These are phyloP conservation scores for Neurospora crassa DNA, from an alignment of 2,329 filamentous ascomycete genomes.

Conservation along the genomic window DNA sequence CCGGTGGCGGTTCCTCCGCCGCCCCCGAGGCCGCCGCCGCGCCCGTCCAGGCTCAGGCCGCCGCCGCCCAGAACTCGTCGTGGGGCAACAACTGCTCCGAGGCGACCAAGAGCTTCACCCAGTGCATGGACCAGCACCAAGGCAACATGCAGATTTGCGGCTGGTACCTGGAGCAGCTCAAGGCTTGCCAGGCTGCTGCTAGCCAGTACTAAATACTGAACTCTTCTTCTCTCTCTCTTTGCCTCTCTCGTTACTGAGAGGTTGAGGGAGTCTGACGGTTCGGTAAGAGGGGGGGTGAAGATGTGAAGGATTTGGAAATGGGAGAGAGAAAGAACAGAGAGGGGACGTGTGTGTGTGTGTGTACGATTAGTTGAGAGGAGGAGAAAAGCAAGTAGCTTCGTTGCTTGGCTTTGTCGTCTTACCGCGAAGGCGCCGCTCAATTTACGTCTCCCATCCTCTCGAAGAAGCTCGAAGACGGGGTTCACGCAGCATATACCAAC, in stretches of 20 bases:
- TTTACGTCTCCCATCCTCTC: not conserved
- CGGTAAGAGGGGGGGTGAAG: too few species aligned
- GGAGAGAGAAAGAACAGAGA: not conserved
- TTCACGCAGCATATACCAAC: not conserved
- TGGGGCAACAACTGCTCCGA: slow-evolving; percentile 61
- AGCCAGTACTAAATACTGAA: slow-evolving; percentile 51
- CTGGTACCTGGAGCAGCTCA: slow-evolving; percentile 97
- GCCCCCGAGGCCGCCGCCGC: slow-evolving; percentile 39
- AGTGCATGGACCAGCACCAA: slow-evolving; percentile 91
- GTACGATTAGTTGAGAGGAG: not conserved
- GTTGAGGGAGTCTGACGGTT: too few species aligned
- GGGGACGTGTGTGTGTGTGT: not conserved
- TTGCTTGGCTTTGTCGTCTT: not conserved
- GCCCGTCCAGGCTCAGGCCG: slow-evolving; percentile 28
- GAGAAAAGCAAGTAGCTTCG: not conserved
- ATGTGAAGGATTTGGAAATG: not conserved
- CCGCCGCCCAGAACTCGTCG: slow-evolving; percentile 43
- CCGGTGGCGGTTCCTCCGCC: slow-evolving; percentile 55
- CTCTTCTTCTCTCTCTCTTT: not conserved
- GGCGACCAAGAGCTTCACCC: slow-evolving; percentile 78
- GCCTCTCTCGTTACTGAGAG: too few species aligned
- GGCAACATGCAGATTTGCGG: slow-evolving; percentile 94
- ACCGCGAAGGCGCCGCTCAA: not conserved
- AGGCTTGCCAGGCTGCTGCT: slow-evolving; percentile 74
- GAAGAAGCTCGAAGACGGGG: not conserved